Conservation (phyloP, 805 yeast species). For the Isabelozyma pseudorhagii region DNA sequence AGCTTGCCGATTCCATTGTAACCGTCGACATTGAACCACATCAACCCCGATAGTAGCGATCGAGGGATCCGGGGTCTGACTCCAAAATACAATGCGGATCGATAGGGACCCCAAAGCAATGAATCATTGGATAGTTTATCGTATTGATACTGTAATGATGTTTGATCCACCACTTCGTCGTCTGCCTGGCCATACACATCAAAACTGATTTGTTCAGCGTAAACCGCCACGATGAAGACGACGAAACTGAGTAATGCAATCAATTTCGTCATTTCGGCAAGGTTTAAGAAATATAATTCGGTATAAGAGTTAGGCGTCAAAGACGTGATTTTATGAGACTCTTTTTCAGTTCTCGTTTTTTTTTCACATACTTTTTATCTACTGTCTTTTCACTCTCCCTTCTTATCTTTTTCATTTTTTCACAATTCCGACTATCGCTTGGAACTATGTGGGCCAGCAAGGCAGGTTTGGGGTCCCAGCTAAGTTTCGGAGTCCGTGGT, state of each 20-base stretch:
- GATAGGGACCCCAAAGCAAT: constrained; percentile 84
- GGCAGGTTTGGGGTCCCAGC: constrained; percentile 32
- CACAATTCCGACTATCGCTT: too few species aligned
- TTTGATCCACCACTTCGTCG: constrained; percentile 54
- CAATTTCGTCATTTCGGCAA: too few species aligned
- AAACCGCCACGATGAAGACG: constrained; percentile 1
- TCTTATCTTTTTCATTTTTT: too few species aligned
- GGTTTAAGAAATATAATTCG: too few species aligned
- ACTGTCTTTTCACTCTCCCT: too few species aligned
- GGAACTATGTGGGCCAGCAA: constrained; percentile 38
- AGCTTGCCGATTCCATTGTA: constrained; percentile 50
- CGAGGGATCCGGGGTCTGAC: constrained; percentile 78
- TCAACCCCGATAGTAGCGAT: constrained; percentile 71
- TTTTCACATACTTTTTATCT: too few species aligned
- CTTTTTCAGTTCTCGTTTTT: too few species aligned
- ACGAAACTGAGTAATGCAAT: too few species aligned
- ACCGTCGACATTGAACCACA: constrained; percentile 79
- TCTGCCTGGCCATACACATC: constrained; percentile 46
- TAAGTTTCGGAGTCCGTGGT: constrained; percentile 45
- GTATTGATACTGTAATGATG: constrained; percentile 10
- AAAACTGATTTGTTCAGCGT: constrained; percentile 14
- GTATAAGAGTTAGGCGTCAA: too few species aligned
- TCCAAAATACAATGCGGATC: constrained; percentile 85
- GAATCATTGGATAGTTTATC: constrained; percentile 18
- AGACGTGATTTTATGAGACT: too few species aligned